Percentiles rank a stretch among this genome's conserved stretches.
phyloP scores from a whole-genome alignment of 164 flowering plant genomes.

The Pachysandra terminalis region DNA sequence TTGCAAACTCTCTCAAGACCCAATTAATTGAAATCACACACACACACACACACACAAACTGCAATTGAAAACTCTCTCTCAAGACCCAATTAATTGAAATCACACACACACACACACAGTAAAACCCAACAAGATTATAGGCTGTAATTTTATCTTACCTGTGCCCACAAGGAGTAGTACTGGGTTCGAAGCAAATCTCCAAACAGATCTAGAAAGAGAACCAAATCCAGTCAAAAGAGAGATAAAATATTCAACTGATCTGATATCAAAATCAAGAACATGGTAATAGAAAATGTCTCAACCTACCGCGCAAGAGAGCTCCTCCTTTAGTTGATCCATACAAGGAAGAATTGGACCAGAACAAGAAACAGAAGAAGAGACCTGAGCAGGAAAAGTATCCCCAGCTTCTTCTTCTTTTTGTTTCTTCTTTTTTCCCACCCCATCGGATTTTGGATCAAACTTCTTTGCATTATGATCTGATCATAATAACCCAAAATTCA shows the following conservation, averaged over 20 bases:
- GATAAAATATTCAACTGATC: background rate
- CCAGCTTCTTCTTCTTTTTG: background rate
- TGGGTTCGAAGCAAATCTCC: constrained; percentile 91
- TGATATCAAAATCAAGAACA: background rate
- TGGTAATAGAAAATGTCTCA: background rate
- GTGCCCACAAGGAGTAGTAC: constrained; percentile 96
- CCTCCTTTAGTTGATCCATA: constrained; percentile 74
- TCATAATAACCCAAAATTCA: background rate
- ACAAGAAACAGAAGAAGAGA: constrained; percentile 20
- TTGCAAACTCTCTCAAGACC: background rate
- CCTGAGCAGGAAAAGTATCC: constrained; percentile 6
- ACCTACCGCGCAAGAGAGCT: constrained; percentile 91
- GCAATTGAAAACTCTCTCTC: no score
- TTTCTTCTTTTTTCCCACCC: constrained; percentile 26
- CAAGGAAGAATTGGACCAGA: constrained; percentile 41
- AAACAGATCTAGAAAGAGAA: constrained; percentile 64
- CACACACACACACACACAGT: no score
- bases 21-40: no score
- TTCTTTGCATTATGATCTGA: constrained; percentile 22
- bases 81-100: no score
- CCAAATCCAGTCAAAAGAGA: constrained; percentile 1
- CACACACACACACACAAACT: no score
- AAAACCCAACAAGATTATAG: background rate
- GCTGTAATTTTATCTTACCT: constrained; percentile 40
- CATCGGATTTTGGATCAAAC: constrained; percentile 2